phyloP scores from a whole-genome alignment of 345 rosid genomes.

The Hirschfeldia incana region DNA sequence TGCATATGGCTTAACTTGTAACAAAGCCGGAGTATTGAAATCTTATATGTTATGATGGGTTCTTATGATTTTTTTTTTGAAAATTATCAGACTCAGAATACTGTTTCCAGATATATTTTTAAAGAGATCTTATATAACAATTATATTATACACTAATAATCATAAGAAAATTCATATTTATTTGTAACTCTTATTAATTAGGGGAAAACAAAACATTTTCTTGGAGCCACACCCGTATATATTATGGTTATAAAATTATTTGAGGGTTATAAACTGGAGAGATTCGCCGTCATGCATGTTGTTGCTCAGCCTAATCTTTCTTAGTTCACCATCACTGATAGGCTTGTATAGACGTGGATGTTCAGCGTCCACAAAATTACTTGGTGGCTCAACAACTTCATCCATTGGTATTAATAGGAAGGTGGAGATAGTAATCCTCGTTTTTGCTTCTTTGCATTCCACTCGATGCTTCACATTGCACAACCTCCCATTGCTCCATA shows the following conservation, averaged over 20 bases:
- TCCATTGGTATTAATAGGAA: constrained; percentile 56
- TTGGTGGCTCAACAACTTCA: constrained; percentile 11
- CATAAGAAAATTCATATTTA: too few relatives aligned
- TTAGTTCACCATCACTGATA: background rate
- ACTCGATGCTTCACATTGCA: constrained; percentile 63
- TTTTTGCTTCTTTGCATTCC: constrained; percentile 56
- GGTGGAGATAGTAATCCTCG: constrained; percentile 58
- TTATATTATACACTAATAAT: too few relatives aligned
- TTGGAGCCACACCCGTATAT: too few relatives aligned
- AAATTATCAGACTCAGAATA: too few relatives aligned
- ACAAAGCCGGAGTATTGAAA: too few relatives aligned
- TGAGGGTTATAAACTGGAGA: constrained; percentile 7
- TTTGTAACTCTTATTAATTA: too few relatives aligned
- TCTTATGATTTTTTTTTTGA: too few relatives aligned
- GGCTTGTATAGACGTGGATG: constrained; percentile 25
- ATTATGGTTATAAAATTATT: background rate
- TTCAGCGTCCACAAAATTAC: constrained; percentile 15
- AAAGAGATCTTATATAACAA: too few relatives aligned
- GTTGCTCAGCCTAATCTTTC: background rate
- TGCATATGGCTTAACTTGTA: too few relatives aligned
- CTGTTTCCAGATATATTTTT: too few relatives aligned
- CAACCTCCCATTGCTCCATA: constrained; percentile 78
- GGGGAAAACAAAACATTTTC: too few relatives aligned
- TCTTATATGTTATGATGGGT: too few relatives aligned
- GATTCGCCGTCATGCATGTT: constrained; percentile 9